Evolutionary conservation across 805 yeast genomes (phyloP), one percentile per base, ranked within the genome.

Genomic region (Suhomyces faveliae): DNA sequence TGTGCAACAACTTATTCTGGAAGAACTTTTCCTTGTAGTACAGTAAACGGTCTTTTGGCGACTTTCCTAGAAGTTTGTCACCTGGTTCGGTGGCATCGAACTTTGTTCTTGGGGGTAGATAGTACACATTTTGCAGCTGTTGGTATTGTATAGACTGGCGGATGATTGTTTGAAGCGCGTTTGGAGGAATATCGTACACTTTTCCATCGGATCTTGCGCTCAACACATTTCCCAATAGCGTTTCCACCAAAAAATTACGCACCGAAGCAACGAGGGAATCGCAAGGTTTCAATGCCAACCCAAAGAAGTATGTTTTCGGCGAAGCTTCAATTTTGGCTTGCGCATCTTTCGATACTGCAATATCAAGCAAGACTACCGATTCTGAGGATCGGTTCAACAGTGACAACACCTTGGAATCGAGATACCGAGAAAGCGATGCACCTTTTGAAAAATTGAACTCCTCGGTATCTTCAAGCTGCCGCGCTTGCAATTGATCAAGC

Each of bases 1-100:
- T 73, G 47, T 74, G 72, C 10, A 78, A 59, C 3, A 78, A 63
- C 2, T 67, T 68, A 17, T 72, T 72, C 1, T 89, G 89, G 50
- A 80, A 77, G 8, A 38, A 24, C 17, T 42, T 48, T 7, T 35
- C 22, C 25, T 47, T 50, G 24, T 45, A 53, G 42, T 46, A 39
- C 11, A 42, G 40, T 17, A 40, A 30, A 11, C 43, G 21, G 5
- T 42, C 30, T 7, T 35, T 10, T 1, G 41, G 35, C 2, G 40
- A 39, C 37, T 48, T 35, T 9, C 43, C 46, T n/a, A 42, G 10
- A 3, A 30, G 13, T 1, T 42, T 29, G 12, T 29, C 42, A 6
- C 23, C 38, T 1, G 44, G 15, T 1, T 13, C 15, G 11, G 35
- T 20, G 4, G 38, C 42, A 3, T 45, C 48, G 9, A 42, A 51